Evolutionary conservation across 1,139 yeast genomes (phyloP).

Genomic region (Sugiyamaella pinicola): DNA sequence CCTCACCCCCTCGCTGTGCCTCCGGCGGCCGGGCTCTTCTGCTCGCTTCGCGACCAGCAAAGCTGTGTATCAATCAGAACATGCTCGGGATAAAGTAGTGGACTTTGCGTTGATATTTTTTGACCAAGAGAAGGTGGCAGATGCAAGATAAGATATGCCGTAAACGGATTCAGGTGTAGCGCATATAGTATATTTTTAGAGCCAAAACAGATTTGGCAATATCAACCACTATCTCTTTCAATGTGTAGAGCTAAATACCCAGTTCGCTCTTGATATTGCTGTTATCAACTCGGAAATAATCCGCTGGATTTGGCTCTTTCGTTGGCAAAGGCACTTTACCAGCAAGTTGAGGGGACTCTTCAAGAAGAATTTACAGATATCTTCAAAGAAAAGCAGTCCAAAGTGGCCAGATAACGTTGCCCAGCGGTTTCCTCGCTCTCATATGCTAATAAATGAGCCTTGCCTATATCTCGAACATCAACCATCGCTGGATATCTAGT

Average conservation of each 20-base stretch:
- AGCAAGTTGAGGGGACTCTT: conserved; percentile 43
- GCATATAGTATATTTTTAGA: too few relatives aligned
- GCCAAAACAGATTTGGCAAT: conserved; percentile 13
- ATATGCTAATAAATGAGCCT: conserved; percentile 52
- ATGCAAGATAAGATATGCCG: too few relatives aligned
- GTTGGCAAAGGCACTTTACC: conserved; percentile 36
- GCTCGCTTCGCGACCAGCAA: too few relatives aligned
- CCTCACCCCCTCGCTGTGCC: too few relatives aligned
- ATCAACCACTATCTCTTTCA: conserved; percentile 6
- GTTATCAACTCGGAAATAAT: conserved; percentile 8
- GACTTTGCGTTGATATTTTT: too few relatives aligned
- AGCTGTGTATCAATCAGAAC: too few relatives aligned
- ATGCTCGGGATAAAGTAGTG: too few relatives aligned
- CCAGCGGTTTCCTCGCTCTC: conserved; percentile 42
- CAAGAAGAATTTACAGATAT: conserved; percentile 44
- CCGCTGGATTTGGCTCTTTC: background rate
- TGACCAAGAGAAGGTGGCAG: too few relatives aligned
- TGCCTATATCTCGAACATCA: conserved; percentile 59
- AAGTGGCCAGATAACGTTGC: conserved; percentile 48
- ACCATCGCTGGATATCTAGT: conserved; percentile 34
- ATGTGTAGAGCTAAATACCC: conserved; percentile 3
- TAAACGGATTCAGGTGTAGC: too few relatives aligned
- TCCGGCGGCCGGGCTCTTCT: too few relatives aligned
- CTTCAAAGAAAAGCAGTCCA: conserved; percentile 43
- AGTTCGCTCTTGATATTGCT: conserved; percentile 9